Conservation (phyloP, 257 asterid genomes). For the Dorcoceras hygrometricum region DNA sequence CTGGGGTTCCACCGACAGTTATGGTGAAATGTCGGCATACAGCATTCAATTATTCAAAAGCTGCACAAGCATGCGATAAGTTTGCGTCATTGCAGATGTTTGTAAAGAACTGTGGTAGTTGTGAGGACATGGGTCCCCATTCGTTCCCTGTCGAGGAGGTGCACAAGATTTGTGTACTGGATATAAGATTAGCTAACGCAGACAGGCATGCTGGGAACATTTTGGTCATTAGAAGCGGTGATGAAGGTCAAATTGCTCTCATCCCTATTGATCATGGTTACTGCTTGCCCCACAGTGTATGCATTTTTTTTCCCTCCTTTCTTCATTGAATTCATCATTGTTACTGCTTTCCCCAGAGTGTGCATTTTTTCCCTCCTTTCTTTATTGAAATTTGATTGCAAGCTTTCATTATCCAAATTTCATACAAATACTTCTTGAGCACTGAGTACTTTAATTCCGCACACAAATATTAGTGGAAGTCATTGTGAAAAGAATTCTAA, state of each 20-base stretch:
- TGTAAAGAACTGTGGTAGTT: slow-evolving; percentile 70
- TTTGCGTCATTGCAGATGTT: slow-evolving; percentile 76
- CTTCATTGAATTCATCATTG: slow-evolving; percentile 46
- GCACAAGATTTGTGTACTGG: slow-evolving; percentile 68
- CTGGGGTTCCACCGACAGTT: slow-evolving; percentile 72
- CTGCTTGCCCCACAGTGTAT: slow-evolving; percentile 77
- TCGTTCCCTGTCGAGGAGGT: slow-evolving; percentile 65
- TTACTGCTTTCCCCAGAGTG: slow-evolving; percentile 76
- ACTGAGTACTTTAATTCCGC: not conserved
- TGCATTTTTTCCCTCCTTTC: slow-evolving; percentile 26
- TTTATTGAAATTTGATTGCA: not conserved
- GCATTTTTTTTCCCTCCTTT: slow-evolving; percentile 19
- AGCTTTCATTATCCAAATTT: not conserved
- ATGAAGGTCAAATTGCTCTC: slow-evolving; percentile 45
- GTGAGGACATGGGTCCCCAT: slow-evolving; percentile 75
- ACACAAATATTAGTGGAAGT: not conserved
- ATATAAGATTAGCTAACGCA: slow-evolving; percentile 72
- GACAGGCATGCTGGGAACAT: slow-evolving; percentile 80
- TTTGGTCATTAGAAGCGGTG: slow-evolving; percentile 50
- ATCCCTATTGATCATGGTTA: slow-evolving; percentile 80
- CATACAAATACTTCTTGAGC: slow-evolving; percentile 1
- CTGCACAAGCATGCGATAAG: slow-evolving; percentile 36
- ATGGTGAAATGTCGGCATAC: slow-evolving; percentile 50
- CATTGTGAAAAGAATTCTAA: not conserved
- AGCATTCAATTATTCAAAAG: slow-evolving; percentile 46